Evolutionary conservation across 352 stramenopile species (phyloP).

Genomic region (Phytophthora pseudosyringae): DNA sequence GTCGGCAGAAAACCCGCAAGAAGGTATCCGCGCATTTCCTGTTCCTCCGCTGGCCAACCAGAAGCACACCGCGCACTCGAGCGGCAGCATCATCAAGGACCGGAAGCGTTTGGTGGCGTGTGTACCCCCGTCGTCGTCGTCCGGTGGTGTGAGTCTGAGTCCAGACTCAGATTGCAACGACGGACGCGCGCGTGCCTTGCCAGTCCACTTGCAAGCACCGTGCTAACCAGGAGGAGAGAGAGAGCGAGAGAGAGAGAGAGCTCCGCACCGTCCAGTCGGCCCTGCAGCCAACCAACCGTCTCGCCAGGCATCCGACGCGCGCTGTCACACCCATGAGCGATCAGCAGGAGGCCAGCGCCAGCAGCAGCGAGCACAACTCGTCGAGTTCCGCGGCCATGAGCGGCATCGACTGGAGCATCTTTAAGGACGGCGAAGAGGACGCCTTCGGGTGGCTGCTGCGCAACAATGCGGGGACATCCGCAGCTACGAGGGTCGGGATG

Average conservation of each 20-base stretch:
- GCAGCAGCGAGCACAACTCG: conserved; percentile 9
- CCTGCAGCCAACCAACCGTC: conserved; percentile 1
- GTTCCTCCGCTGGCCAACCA: conserved; percentile 9
- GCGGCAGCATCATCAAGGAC: background rate
- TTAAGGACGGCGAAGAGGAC: conserved; percentile 67
- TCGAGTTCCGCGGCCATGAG: conserved; percentile 38
- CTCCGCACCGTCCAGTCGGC: background rate
- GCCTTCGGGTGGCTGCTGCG: conserved; percentile 66
- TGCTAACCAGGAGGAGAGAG: background rate
- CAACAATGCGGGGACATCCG: conserved; percentile 27
- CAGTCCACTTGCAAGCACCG: conserved; percentile 12
- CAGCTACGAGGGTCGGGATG: background rate
- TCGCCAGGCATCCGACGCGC: background rate
- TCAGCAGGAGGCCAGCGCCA: conserved; percentile 13
- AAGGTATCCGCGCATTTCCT: conserved; percentile 2
- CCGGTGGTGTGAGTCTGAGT: conserved; percentile 24
- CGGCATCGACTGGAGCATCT: conserved; percentile 76
- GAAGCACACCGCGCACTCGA: conserved; percentile 5
- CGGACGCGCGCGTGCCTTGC: conserved; percentile 22
- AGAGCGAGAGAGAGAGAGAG: background rate
- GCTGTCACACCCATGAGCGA: conserved; percentile 25
- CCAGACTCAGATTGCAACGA: conserved; percentile 28
- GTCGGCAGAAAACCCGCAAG: conserved; percentile 16
- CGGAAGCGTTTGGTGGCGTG: conserved; percentile 2
- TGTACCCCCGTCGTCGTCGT: conserved; percentile 5